Evolutionary conservation across 2,329 filamentous ascomycete genomes (phyloP).

Genomic region (Fusarium sulawesiense): DNA sequence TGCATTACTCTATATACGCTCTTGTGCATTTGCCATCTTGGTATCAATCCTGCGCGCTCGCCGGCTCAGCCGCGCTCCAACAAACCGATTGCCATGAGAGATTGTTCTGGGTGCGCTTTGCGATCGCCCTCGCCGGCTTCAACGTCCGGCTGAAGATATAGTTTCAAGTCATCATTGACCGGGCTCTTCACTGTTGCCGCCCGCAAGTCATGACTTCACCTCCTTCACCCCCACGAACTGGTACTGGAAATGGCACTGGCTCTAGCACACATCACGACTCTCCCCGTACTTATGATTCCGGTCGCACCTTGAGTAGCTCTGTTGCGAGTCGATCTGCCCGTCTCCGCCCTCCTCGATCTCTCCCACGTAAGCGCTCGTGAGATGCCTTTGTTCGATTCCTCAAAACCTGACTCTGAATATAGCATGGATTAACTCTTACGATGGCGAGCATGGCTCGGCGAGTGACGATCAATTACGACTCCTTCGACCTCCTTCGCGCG

Average conservation of each 20-base stretch:
- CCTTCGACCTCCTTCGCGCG: slow-evolving; percentile 54
- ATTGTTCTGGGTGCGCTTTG: slow-evolving; percentile 35
- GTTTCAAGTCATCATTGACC: slow-evolving; percentile 18
- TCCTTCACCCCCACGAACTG: slow-evolving; percentile 44
- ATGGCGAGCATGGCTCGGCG: slow-evolving; percentile 54
- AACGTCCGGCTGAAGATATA: slow-evolving; percentile 35
- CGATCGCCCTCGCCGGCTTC: slow-evolving; percentile 41
- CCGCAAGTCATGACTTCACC: slow-evolving; percentile 42
- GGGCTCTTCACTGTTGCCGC: slow-evolving; percentile 3
- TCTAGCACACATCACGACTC: slow-evolving; percentile 38
- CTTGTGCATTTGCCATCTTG: background rate
- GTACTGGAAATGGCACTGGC: slow-evolving; percentile 36
- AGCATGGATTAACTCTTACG: slow-evolving; percentile 64
- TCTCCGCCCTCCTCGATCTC: slow-evolving; percentile 43
- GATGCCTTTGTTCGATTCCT: background rate
- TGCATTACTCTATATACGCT: background rate
- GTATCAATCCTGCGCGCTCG: slow-evolving; percentile 23
- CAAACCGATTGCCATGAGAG: slow-evolving; percentile 42
- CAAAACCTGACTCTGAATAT: slow-evolving; percentile 13
- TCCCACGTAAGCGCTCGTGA: slow-evolving; percentile 40
- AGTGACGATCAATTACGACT: slow-evolving; percentile 55
- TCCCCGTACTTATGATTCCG: slow-evolving; percentile 37
- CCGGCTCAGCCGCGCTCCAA: slow-evolving; percentile 35
- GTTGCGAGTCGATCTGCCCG: slow-evolving; percentile 33
- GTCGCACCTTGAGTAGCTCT: slow-evolving; percentile 37